Base-by-base conservation (phyloP, 225 moss, liverwort and hornwort genomes). In the Sphagnum contortum region DNA sequence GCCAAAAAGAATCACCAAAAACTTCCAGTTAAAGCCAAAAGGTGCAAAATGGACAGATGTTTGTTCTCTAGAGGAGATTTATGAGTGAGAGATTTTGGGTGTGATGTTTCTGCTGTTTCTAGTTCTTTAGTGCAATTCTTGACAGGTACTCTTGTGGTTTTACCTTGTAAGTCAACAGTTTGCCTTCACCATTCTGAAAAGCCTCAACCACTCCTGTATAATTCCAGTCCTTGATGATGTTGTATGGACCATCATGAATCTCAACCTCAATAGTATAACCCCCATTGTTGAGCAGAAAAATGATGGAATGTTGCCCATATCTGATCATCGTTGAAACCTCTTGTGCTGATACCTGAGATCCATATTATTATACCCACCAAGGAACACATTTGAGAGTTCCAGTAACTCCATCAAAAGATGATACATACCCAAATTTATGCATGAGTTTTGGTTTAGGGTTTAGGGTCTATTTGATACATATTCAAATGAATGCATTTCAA, bases 291-390 rank as follows among this genome's bases (percentile, higher is more conserved):
- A 89, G 83, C 8, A 89, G 67, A 60, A 89, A 89, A 3, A 89
- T 89, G 4, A 89, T 74, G 63, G 55, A 73, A 9, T 54, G 66
- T 45, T 73, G 78, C 5, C 81, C 61, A 58, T 83, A 80, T 5
- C 77, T 66, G 12, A 89, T 79, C 86, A 89, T 89, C 2, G 86
- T 89, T 57, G 86, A 86, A 6, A 89, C 61, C 59, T 89, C 89
- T 79, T 89, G 89, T 9, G 44, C 56, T n/a, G 68, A 56, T 11
- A 68, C 44, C 68, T 72, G 50, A 29, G 29, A 29, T 29, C 29
- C 29, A 29, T 29, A 29, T 29, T 29, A 29, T 29, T 29, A 29
- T 29, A 29, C 29, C 29, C 29, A 29, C 29, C 29, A 29, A 29
- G 29, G 29, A 29, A 29, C 29, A 29, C 29, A 29, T 29, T 29